phyloP scores from a whole-genome alignment of 352 stramenopile species.

The Phytophthora ramorum region DNA sequence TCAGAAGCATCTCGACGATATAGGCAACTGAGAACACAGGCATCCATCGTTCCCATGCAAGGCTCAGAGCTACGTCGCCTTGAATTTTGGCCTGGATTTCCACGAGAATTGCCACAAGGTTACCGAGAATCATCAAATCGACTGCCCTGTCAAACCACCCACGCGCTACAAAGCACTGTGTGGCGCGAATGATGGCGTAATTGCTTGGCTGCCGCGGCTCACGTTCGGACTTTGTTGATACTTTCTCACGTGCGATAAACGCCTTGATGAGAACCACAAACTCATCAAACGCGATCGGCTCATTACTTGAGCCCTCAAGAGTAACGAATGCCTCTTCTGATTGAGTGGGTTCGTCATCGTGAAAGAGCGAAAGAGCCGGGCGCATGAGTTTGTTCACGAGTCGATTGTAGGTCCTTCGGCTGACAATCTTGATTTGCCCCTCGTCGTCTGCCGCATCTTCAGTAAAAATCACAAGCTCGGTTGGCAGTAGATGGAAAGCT shows the following conservation, averaged over 20 bases:
- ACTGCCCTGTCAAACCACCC: conserved; percentile 48
- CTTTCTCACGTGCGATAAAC: conserved; percentile 33
- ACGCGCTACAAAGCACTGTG: conserved; percentile 32
- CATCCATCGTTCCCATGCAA: conserved; percentile 62
- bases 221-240: conserved; percentile 5
- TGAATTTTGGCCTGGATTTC: conserved; percentile 63
- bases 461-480: conserved; percentile 5
- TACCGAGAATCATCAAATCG: conserved; percentile 51
- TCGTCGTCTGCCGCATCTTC: not conserved
- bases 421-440: conserved; percentile 35
- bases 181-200: conserved; percentile 30
- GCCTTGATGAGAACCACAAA: conserved; percentile 42
- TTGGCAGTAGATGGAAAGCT: conserved; percentile 52
- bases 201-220: conserved; percentile 18
- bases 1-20: conserved; percentile 84
- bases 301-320: conserved; percentile 10
- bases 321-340: conserved; percentile 2
- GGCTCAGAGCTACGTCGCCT: conserved; percentile 24
- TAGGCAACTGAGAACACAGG: conserved; percentile 75
- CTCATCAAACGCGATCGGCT: conserved; percentile 35
- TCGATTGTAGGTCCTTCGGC: conserved; percentile 32
- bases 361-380: conserved; percentile 43
- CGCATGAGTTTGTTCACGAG: conserved; percentile 38
- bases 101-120: conserved; percentile 53
- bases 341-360: conserved; percentile 14